These are phyloP conservation scores for Solanum chiquidenum DNA, from an alignment of 257 asterid species.

Conservation along the genomic window DNA sequence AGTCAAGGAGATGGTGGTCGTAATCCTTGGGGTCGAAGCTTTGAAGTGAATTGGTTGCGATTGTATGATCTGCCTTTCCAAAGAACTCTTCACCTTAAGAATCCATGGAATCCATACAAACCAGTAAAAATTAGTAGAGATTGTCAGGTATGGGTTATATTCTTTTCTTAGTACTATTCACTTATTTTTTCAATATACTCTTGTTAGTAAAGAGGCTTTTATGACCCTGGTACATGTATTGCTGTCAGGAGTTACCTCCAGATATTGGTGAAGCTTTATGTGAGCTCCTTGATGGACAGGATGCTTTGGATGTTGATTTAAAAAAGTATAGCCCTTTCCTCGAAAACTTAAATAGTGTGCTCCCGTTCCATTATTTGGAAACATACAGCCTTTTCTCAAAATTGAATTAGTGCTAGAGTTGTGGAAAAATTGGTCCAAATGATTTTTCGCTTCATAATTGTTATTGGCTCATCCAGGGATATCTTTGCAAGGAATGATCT, in stretches of 20 bases:
- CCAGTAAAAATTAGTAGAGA: slow-evolving; percentile 97
- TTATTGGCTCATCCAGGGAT: too few species aligned
- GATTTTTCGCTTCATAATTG: too few species aligned
- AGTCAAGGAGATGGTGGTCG: slow-evolving; percentile 62
- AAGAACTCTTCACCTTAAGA: slow-evolving; percentile 83
- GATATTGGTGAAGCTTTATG: slow-evolving; percentile 93
- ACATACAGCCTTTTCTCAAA: too few species aligned
- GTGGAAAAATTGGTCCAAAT: too few species aligned
- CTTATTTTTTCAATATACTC: not conserved
- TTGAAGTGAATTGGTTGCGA: slow-evolving; percentile 78
- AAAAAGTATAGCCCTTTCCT: too few species aligned
- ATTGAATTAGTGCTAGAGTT: too few species aligned
- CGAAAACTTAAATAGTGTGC: too few species aligned
- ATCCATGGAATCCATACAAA: slow-evolving; percentile 80
- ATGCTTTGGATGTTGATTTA: not conserved
- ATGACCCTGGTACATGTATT: slow-evolving; percentile 16
- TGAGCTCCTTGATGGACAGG: slow-evolving; percentile 71
- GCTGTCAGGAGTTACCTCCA: slow-evolving; percentile 71
- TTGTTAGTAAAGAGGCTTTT: not conserved
- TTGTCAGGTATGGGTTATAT: slow-evolving; percentile 55
- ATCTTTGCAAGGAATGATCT: too few species aligned
- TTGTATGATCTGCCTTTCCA: slow-evolving; percentile 73
- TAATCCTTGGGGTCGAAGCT: slow-evolving; percentile 91
- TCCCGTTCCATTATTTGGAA: too few species aligned
- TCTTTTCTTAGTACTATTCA: not conserved